Evolutionary conservation across 306 rosid genomes (phyloP).

Genomic region (Leucaena leucocephala): DNA sequence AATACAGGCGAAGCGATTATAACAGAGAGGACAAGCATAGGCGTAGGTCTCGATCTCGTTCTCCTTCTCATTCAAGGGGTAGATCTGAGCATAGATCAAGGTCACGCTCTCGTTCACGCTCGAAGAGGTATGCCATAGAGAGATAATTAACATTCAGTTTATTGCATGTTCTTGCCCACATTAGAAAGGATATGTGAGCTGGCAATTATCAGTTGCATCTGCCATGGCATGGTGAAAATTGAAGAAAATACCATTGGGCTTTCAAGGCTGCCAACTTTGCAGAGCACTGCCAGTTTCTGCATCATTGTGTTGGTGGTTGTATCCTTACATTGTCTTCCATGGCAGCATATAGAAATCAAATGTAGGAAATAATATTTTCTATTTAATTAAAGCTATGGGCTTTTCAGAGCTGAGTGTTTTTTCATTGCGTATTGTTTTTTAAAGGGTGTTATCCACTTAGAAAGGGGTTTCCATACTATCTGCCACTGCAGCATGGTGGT

Average conservation of each 20-base stretch:
- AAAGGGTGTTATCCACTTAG: neutral
- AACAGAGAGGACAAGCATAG: conserved; percentile 79
- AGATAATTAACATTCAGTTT: conserved; percentile 1
- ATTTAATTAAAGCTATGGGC: neutral
- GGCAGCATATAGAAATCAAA: neutral
- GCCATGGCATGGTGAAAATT: neutral
- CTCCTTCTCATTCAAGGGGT: conserved; percentile 52
- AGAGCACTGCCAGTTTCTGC: neutral
- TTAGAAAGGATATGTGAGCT: neutral
- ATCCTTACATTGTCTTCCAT: neutral
- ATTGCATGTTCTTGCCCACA: neutral
- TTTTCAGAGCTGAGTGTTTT: neutral
- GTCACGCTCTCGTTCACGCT: conserved; percentile 92
- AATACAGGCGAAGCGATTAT: conserved; percentile 73
- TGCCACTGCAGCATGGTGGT: neutral
- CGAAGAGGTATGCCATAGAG: conserved; percentile 69
- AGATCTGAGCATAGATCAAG: conserved; percentile 81
- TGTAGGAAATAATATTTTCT: neutral
- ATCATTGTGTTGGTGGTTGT: neutral
- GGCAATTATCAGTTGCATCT: neutral
- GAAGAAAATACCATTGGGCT: too few relatives aligned
- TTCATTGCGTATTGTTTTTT: too few relatives aligned
- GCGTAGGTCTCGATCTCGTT: conserved; percentile 64
- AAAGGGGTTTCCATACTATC: neutral
- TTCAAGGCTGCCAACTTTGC: too few relatives aligned